These are phyloP conservation scores for Malus hybrid DNA, from an alignment of 331 rosid genomes.

Conservation along the genomic window DNA sequence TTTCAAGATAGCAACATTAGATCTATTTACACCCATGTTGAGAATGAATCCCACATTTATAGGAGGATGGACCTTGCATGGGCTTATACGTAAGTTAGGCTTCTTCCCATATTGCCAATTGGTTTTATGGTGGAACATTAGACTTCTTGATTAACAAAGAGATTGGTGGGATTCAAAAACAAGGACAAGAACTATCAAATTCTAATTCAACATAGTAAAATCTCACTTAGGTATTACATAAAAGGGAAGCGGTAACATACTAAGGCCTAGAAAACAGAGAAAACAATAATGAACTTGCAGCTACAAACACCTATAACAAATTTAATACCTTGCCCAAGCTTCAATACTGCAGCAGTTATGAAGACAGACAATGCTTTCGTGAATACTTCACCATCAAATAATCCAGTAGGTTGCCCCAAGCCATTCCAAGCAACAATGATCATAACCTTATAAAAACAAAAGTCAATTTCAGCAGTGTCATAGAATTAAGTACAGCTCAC, in stretches of 20 bases:
- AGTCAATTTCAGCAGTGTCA: constrained; percentile 11
- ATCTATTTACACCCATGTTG: too few species aligned
- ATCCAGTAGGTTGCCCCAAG: constrained; percentile 61
- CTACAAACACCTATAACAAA: neutral
- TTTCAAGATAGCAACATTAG: neutral
- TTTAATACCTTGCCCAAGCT: constrained; percentile 84
- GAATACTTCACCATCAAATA: constrained; percentile 62
- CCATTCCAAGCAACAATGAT: constrained; percentile 93
- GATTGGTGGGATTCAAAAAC: neutral
- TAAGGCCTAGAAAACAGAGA: neutral
- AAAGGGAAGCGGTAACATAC: neutral
- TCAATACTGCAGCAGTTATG: constrained; percentile 91
- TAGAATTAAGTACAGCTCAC: constrained; percentile 1
- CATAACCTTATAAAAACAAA: constrained; percentile 56
- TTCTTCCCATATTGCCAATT: too few species aligned
- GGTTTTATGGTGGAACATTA: too few species aligned
- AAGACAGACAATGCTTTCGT: constrained; percentile 86
- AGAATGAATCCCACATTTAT: too few species aligned
- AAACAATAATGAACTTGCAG: neutral
- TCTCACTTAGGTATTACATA: neutral
- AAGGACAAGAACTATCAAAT: neutral
- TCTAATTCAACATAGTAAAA: neutral
- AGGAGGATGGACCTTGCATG: too few species aligned
- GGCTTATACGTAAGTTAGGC: too few species aligned
- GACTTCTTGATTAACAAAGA: neutral